Conservation (phyloP, 345 rosid genomes). For the Dovyalis caffra region DNA sequence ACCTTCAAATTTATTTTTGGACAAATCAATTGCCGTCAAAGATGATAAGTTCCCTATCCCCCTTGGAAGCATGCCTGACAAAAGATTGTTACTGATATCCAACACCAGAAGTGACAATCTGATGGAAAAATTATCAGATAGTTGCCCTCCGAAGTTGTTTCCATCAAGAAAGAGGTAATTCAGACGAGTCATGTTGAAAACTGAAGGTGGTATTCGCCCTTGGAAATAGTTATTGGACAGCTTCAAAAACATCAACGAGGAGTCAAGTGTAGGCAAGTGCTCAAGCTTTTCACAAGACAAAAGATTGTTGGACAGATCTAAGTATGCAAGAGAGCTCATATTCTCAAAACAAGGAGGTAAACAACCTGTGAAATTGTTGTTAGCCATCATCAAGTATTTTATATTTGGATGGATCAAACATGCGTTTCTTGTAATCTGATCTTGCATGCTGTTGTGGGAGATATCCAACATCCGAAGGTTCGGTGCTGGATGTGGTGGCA, state of each 20-base stretch:
- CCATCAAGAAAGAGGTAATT: background rate
- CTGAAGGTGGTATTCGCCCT: background rate
- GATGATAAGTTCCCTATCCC: background rate
- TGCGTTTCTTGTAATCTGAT: conserved; percentile 11
- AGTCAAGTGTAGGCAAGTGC: background rate
- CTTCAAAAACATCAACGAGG: background rate
- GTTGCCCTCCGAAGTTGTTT: background rate
- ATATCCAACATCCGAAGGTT: background rate
- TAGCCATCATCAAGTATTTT: background rate
- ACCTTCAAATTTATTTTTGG: background rate
- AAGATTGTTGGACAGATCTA: conserved; percentile 26
- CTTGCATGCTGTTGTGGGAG: background rate
- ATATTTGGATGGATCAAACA: conserved; percentile 11
- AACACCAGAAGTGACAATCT: rapidly evolving
- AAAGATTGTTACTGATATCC: background rate
- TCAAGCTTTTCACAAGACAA: background rate
- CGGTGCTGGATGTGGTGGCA: background rate
- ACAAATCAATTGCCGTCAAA: background rate
- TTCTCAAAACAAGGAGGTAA: conserved; percentile 22
- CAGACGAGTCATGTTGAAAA: background rate
- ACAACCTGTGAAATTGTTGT: conserved; percentile 12
- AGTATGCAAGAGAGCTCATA: background rate
- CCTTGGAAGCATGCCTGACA: background rate
- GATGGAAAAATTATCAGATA: background rate
- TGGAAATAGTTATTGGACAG: background rate